These are phyloP conservation scores for Leptosphaerulina australis DNA, from an alignment of 2,329 filamentous ascomycete genomes.

Conservation along the genomic window DNA sequence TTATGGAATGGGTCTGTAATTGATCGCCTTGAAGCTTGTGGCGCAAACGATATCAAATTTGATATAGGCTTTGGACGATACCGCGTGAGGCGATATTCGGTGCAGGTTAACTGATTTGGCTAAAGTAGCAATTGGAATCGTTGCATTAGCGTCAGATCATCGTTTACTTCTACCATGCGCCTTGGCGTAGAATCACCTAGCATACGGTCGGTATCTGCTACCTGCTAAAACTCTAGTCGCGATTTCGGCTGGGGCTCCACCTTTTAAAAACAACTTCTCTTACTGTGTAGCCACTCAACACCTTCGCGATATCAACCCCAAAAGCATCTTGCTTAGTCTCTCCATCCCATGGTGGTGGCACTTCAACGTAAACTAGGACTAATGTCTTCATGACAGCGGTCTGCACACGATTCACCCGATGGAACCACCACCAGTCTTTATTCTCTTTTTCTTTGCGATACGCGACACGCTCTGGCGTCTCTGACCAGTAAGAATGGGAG, in stretches of 20 bases:
- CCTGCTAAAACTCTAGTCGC: conserved; percentile 53
- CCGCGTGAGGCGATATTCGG: neutral
- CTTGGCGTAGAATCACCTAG: no score
- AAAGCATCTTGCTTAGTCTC: conserved; percentile 48
- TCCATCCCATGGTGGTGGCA: conserved; percentile 70
- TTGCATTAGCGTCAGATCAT: neutral
- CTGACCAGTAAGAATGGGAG: conserved; percentile 71
- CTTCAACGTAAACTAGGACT: conserved; percentile 87
- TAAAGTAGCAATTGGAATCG: neutral
- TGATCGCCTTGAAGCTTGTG: neutral
- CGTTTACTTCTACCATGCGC: neutral
- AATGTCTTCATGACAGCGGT: conserved; percentile 89
- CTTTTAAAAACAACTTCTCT: conserved; percentile 81
- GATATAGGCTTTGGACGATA: neutral
- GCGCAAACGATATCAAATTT: neutral
- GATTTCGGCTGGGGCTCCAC: conserved; percentile 82
- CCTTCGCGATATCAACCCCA: conserved; percentile 62
- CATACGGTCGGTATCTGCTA: no score
- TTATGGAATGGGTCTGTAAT: no score
- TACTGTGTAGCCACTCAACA: conserved; percentile 74
- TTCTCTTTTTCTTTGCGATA: conserved; percentile 58
- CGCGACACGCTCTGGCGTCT: conserved; percentile 54
- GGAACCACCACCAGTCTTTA: conserved; percentile 79
- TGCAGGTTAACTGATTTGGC: neutral
- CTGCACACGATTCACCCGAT: conserved; percentile 87